Evolutionary conservation across 371 early-diverging fungal species (phyloP), one percentile per base, ranked within the genome.

Genomic region (Saksenaea oblongispora): DNA sequence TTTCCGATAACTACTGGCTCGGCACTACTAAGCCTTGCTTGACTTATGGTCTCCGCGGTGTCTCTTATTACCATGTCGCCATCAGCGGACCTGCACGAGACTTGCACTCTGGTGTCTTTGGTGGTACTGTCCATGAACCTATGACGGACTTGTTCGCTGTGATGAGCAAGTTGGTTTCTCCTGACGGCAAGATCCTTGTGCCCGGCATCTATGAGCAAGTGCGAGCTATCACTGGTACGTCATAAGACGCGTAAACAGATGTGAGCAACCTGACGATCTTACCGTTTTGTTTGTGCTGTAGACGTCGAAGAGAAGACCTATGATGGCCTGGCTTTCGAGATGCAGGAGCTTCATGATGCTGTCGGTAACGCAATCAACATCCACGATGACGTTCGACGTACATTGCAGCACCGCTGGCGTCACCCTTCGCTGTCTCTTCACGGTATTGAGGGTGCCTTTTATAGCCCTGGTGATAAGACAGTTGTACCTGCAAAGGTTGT

Each of bases 391-490:
- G 91, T 89, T 58, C 87, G 84, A 63, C 83, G 87, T 53, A 90
- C 92, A 34, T 85, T 98, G 69, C 95, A 95, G 82, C 84, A 86
- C 66, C 89, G 93, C 70, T 97, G 98, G 98, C 87, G 98, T 59
- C 93, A 85, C 85, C 98, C 98, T 26, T 94, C 98, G 42, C 87
- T 97, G 47, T 94, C 95, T 14, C 82, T 98, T 37, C 98, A 98
- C 82, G 98, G 98, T 67, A 87, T 97, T 64, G 97, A 98, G 80
- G 98, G 98, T 62, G 97, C 97, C 2, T 97, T 96, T 81, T 95
- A 93, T 72, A 87, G 89, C 36, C 80, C 96, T 17, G 97, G 98
- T 62, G 91, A 88, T 73, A 97, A 98, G 87, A 98, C 98, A 13
- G 98, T 98, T 17, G 95, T 98, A 67, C 98, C 98, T 27, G 93